phyloP scores from a whole-genome alignment of 2,329 filamentous ascomycete species.

The Nigrospora sphaerica region DNA sequence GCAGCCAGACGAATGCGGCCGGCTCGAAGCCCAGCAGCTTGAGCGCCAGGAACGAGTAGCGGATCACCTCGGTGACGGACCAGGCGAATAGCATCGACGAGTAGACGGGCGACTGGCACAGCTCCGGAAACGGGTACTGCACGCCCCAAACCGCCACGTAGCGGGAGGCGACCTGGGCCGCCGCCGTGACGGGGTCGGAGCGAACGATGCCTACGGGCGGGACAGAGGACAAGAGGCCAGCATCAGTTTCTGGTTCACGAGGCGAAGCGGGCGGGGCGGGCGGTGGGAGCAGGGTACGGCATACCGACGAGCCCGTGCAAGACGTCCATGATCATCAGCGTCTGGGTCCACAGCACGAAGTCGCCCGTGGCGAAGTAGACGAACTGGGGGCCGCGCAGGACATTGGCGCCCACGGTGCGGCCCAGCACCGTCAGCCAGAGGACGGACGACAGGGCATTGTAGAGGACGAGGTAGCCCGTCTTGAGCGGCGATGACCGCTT shows the following conservation, averaged over 20 bases:
- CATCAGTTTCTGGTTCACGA: not conserved
- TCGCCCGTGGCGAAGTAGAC: conserved; percentile 57
- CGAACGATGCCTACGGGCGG: conserved; percentile 64
- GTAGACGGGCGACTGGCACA: conserved; percentile 50
- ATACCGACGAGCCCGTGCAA: conserved; percentile 71
- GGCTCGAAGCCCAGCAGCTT: conserved; percentile 60
- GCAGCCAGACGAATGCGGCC: conserved; percentile 64
- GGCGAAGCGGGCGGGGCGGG: not conserved
- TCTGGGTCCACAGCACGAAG: conserved; percentile 76
- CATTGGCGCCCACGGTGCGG: conserved; percentile 52
- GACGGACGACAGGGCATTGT: conserved; percentile 72
- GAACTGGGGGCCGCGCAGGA: conserved; percentile 44
- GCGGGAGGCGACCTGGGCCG: conserved; percentile 83
- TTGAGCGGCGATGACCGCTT: conserved; percentile 37
- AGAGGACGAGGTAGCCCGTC: conserved; percentile 69
- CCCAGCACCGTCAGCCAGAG: conserved; percentile 75
- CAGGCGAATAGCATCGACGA: conserved; percentile 78
- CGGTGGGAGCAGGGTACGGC: conserved; percentile 11
- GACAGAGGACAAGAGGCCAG: not conserved
- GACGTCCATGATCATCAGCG: conserved; percentile 74
- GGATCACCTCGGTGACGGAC: conserved; percentile 85
- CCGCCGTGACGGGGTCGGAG: conserved; percentile 75
- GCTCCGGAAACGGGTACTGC: conserved; percentile 63
- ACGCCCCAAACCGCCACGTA: conserved; percentile 86
- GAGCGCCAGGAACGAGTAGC: conserved; percentile 86